These are phyloP conservation scores for Lathyrus oleraceus DNA, from an alignment of 306 rosid species.

Conservation along the genomic window DNA sequence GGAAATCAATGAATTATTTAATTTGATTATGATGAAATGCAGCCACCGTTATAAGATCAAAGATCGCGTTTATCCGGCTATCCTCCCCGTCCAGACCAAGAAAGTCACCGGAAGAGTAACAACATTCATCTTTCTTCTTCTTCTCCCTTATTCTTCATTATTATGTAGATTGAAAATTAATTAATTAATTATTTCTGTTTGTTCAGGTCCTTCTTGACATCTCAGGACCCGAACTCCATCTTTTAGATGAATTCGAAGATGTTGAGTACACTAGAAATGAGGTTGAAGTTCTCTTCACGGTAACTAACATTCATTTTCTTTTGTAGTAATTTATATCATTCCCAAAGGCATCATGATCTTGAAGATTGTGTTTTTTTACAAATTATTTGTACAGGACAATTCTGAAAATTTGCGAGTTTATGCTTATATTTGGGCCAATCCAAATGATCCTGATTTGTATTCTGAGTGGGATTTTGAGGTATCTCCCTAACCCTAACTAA, in stretches of 20 bases:
- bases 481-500: neutral
- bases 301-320: neutral
- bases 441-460: conserved; percentile 70
- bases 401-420: conserved; percentile 49
- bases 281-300: conserved; percentile 59
- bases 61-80: conserved; percentile 90
- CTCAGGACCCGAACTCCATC: conserved; percentile 60
- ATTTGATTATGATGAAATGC: neutral
- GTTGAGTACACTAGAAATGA: conserved; percentile 68
- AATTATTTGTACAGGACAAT: conserved; percentile 55
- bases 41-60: conserved; percentile 84
- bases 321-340: neutral
- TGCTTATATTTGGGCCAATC: conserved; percentile 75
- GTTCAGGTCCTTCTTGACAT: conserved; percentile 72
- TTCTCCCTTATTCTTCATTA: too few relatives aligned
- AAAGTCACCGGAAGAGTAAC: conserved; percentile 55
- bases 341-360: neutral
- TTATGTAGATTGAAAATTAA: neutral
- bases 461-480: conserved; percentile 95
- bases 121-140: too few relatives aligned
- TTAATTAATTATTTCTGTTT: neutral
- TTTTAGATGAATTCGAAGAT: conserved; percentile 81
- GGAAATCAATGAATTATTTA: neutral
- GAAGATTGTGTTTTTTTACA: conserved; percentile 9
- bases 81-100: conserved; percentile 59